Evolutionary conservation across 371 early-diverging fungal species (phyloP), one percentile per base, ranked within the genome.

Genomic region (Lichtheimia hyalospora): DNA sequence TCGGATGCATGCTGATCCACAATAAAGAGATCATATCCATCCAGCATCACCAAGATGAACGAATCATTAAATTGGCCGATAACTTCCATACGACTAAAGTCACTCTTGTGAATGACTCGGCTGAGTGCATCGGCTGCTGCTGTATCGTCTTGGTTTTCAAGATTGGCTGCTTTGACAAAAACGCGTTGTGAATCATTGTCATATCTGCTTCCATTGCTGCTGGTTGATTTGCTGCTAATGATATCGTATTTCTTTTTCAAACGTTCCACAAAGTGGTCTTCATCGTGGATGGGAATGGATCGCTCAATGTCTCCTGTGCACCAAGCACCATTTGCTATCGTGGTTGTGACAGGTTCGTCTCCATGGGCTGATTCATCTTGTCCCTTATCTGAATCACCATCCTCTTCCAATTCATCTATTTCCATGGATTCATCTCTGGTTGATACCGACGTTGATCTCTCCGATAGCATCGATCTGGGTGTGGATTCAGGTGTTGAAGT

Each of bases 1-100:
- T 99, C 99, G 8, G 96, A 89, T 5, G 99, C 99, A 71, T 99
- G 99, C 65, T 99, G 99, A 77, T 99, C 99, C 49, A 99, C 85
- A 50, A 98, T 92, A 69, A 94, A 96, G 2, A 99, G 75, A 61
- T 93, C 91, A 18, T 73, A 69, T 8, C 68, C 65, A 67, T 79
- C 75, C 21, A 94, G 70, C 3, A 74, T 64, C 0, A 84, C 86
- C n/a, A 99, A 75, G 49, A 99, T 97, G 72, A 99, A 99, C 0
- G 99, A 99, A 39, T 87, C 84, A 66, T 99, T 99, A 74, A 99
- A 99, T 71, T 99, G 99, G 0, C 99, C 99, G 3, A 99, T 52
- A 5, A 99, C 74, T 49, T 84, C 57, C 93, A 99, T 95, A 5
- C 67, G 57, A 13, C 51, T 55, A 73, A 99, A 97, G 64, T 99